These are phyloP conservation scores for Fusarium nodosum DNA, from an alignment of 2,329 filamentous ascomycete species.

Conservation along the genomic window DNA sequence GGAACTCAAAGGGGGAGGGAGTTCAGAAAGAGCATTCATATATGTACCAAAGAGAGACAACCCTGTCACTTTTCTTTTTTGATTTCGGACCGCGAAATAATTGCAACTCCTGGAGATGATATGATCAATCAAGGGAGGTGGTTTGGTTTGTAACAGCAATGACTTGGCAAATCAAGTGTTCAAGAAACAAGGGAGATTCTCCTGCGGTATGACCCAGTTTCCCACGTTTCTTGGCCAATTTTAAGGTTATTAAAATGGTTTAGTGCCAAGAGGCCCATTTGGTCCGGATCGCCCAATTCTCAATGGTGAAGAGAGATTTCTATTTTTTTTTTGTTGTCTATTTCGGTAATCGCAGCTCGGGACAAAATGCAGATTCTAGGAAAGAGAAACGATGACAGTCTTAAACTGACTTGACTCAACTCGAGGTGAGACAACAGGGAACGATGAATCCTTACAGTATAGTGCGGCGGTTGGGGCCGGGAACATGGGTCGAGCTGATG, in stretches of 20 bases:
- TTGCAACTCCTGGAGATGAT: neutral
- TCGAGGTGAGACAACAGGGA: constrained; percentile 6
- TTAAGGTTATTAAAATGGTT: constrained; percentile 6
- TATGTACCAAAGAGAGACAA: neutral
- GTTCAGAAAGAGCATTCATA: neutral
- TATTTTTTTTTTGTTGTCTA: neutral
- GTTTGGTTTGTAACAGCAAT: neutral
- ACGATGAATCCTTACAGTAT: neutral
- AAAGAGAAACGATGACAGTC: constrained; percentile 28
- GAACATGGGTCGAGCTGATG: constrained; percentile 26
- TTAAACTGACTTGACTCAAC: constrained; percentile 5
- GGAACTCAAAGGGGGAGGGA: neutral
- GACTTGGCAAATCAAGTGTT: neutral
- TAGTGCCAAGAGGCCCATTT: neutral
- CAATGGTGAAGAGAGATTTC: neutral
- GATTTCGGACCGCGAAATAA: no score
- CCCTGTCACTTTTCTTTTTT: neutral
- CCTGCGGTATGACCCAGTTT: neutral
- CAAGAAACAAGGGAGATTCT: neutral
- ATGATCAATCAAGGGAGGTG: neutral
- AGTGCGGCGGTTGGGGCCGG: constrained; percentile 10
- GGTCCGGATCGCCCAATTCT: constrained; percentile 2
- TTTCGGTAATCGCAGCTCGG: constrained; percentile 37
- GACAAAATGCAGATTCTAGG: constrained; percentile 16
- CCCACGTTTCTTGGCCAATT: neutral